Evolutionary conservation across 2,329 filamentous ascomycete species (phyloP), one percentile per base, ranked within the genome.

Genomic region (Apiospora saccharicola): DNA sequence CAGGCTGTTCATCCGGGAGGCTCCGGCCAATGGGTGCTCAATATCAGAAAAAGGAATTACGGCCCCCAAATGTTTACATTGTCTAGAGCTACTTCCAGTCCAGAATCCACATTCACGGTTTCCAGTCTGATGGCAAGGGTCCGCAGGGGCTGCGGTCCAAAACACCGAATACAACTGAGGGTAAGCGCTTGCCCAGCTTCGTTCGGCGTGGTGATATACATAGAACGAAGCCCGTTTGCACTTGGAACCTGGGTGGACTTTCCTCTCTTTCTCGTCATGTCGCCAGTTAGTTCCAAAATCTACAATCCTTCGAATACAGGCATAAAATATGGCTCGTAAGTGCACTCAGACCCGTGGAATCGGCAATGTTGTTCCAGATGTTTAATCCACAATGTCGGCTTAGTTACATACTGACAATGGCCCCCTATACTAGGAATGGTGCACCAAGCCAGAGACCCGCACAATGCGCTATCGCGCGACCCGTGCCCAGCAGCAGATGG

Each of bases 401-500:
- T 4, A 51, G 14, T 14, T 19, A 24, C 3, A 41, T 14, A 14
- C 57, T 64, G 57, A 64, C 34, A n/a, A 34, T 41, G 57, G 19
- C 34, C 5, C 34, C 19, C 57, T 16, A 22, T 22, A 41, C 8
- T 22, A 64, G 57, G 34, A 41, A 14, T 64, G 16, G 10, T 41
- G 30, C 57, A 61, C n/a, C 57, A n/a, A 37, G 1, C n/a, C 4
- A n/a, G 19, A 13, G 19, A 14, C 37, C 37, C 37, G 22, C 19
- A 22, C 57, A 10, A 19, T 5, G 13, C 57, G 1, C 16, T n/a
- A 19, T 41, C 57, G 19, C 57, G 57, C 57, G 57, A 64, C 57
- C 57, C 57, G 8, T 64, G 57, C 34, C 57, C 57, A 16, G 57
- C 57, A 37, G 57, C 57, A n/a, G 57, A 64, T 14, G 57, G 57